These are phyloP conservation scores for Fusarium goolgardi DNA, from an alignment of 2,329 filamentous ascomycete genomes.

Conservation along the genomic window DNA sequence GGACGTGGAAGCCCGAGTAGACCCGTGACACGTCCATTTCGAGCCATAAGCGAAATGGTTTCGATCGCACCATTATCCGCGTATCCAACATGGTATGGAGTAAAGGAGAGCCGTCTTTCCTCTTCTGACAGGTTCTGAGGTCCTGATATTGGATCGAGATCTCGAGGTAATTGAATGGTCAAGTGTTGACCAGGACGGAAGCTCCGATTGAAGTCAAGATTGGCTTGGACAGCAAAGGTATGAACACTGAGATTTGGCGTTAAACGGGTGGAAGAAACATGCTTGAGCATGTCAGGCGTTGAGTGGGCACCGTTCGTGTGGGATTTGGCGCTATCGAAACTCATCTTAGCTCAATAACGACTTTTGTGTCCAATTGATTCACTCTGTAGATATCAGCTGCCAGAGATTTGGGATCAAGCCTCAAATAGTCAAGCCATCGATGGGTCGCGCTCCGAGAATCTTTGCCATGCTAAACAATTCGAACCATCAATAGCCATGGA, in stretches of 20 bases:
- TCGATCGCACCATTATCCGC: neutral
- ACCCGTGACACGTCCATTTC: constrained; percentile 16
- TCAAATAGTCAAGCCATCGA: constrained; percentile 11
- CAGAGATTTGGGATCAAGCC: neutral
- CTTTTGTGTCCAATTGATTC: neutral
- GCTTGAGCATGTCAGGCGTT: neutral
- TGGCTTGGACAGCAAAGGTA: constrained; percentile 2
- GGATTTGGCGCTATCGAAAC: neutral
- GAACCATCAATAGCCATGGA: neutral
- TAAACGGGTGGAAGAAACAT: constrained; percentile 20
- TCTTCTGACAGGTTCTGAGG: constrained; percentile 13
- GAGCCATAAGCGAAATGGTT: constrained; percentile 7
- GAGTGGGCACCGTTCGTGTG: neutral
- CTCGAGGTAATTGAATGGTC: constrained; percentile 13
- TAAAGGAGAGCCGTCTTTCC: constrained; percentile 17
- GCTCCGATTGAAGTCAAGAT: neutral
- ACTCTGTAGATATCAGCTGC: neutral
- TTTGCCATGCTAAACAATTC: neutral
- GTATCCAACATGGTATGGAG: constrained; percentile 4
- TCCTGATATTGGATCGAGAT: constrained; percentile 20
- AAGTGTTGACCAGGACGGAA: constrained; percentile 19
- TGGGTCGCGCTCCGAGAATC: neutral
- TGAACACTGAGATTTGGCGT: constrained; percentile 17
- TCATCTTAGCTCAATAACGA: neutral
- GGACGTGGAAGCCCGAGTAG: constrained; percentile 15